These are phyloP conservation scores for Meira nashicola DNA, from an alignment of 1,284 basidiomycete genomes.

Conservation along the genomic window DNA sequence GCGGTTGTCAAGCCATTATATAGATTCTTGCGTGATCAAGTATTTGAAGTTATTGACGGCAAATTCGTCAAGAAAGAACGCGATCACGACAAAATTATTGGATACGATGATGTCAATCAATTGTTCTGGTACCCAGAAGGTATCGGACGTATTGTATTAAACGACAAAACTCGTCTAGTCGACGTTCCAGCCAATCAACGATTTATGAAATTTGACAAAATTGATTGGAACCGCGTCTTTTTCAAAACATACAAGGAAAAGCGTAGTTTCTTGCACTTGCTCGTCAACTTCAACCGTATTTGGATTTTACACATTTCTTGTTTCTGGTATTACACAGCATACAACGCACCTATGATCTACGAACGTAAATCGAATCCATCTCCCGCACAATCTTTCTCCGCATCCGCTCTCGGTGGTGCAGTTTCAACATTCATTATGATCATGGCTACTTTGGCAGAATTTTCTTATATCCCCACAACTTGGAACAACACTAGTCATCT, in stretches of 20 bases:
- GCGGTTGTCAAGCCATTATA: conserved; percentile 94
- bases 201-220: conserved; percentile 54
- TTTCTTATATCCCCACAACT: conserved; percentile 50
- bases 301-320: conserved; percentile 52
- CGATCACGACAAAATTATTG: conserved; percentile 92
- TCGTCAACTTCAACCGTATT: conserved; percentile 54
- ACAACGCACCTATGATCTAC: conserved; percentile 84
- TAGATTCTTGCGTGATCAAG: conserved; percentile 92
- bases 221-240: conserved; percentile 51
- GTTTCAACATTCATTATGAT: conserved; percentile 51
- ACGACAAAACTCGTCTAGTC: conserved; percentile 69
- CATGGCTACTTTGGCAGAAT: conserved; percentile 48
- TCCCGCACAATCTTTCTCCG: conserved; percentile 40
- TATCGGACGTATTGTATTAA: conserved; percentile 81
- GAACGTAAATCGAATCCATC: conserved; percentile 56
- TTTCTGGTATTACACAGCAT: conserved; percentile 56
- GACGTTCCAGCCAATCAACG: conserved; percentile 51
- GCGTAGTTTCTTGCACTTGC: conserved; percentile 50
- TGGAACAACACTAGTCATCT: conserved; percentile 53
- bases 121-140: conserved; percentile 99
- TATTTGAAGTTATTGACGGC: conserved; percentile 92
- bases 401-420: conserved; percentile 50
- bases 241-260: conserved; percentile 54
- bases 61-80: conserved; percentile 84
- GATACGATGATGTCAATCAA: conserved; percentile 98